A percentile compares a stretch with the other conserved stretches of the same genome.
These are phyloP conservation scores for Ganoderma sinense DNA, from an alignment of 1,284 basidiomycete genomes.

Conservation along the genomic window DNA sequence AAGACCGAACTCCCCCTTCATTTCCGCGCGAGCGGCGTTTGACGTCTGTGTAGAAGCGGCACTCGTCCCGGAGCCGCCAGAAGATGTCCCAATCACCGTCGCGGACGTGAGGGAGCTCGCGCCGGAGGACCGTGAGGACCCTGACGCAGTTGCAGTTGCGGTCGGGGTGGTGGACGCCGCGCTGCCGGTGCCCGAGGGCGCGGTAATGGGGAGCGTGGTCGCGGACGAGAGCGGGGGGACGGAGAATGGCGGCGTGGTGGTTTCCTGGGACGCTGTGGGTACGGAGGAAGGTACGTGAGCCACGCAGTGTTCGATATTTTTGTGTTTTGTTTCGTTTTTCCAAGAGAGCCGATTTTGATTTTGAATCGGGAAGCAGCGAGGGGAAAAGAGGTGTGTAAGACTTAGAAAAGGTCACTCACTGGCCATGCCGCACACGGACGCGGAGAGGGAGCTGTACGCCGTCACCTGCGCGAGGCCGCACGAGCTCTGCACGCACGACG, in stretches of 20 bases:
- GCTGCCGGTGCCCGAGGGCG: background rate
- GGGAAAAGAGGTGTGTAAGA: background rate
- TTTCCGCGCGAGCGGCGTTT: background rate
- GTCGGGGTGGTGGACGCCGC: background rate
- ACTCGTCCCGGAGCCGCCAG: background rate
- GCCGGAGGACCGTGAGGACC: background rate
- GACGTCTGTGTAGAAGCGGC: background rate
- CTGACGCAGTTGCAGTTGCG: background rate
- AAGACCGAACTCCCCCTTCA: background rate
- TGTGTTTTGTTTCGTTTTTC: too few species aligned
- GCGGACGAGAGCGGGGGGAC: background rate
- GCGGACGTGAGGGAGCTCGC: background rate
- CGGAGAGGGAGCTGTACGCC: conserved; percentile 1
- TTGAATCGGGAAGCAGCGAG: too few species aligned
- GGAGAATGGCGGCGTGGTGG: background rate
- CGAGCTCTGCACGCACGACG: background rate
- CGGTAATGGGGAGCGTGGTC: conserved; percentile 1
- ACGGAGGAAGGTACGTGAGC: background rate
- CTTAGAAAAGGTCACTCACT: background rate
- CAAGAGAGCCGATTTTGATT: background rate
- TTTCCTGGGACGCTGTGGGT: background rate
- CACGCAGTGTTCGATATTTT: background rate
- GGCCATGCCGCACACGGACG: conserved; percentile 1
- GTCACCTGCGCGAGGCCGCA: background rate
- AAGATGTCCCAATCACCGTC: background rate